Conservation (phyloP, 2,329 filamentous ascomycete genomes). For the Microascus cirrosus region DNA sequence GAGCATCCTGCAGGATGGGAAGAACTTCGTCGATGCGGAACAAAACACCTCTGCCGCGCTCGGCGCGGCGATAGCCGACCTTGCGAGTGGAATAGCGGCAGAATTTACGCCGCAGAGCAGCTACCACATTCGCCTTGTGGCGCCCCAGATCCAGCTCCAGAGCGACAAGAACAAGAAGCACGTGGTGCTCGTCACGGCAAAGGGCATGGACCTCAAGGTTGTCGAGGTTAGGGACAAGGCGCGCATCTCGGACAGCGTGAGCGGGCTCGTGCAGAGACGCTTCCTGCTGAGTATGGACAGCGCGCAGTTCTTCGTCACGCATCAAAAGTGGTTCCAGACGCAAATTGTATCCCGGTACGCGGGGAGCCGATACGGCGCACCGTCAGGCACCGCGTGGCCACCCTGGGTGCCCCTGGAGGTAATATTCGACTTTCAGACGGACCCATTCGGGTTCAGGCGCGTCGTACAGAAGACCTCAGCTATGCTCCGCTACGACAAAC, state of each 20-base stretch:
- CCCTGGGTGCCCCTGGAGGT: conserved; percentile 98
- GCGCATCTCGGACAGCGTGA: conserved; percentile 82
- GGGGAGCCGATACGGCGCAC: conserved; percentile 82
- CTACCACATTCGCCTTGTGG: conserved; percentile 90
- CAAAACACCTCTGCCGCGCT: conserved; percentile 18
- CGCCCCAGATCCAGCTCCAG: conserved; percentile 94
- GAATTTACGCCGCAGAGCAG: conserved; percentile 88
- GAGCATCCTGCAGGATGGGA: conserved; percentile 73
- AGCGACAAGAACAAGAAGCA: conserved; percentile 97
- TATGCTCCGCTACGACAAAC: conserved; percentile 91
- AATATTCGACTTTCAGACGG: conserved; percentile 91
- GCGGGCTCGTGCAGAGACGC: conserved; percentile 85
- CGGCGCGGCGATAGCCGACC: conserved; percentile 23
- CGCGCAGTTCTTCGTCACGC: conserved; percentile 95
- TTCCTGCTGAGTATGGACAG: conserved; percentile 96
- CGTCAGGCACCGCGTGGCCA: conserved; percentile 80
- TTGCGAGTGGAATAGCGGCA: conserved; percentile 66
- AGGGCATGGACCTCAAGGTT: conserved; percentile 96
- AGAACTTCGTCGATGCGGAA: conserved; percentile 67
- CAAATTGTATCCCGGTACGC: conserved; percentile 87
- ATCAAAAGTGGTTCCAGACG: conserved; percentile 78
- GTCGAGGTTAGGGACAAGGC: conserved; percentile 97
- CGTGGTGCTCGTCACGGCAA: conserved; percentile 91
- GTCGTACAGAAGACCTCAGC: conserved; percentile 96
- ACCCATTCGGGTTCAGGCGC: conserved; percentile 95